phyloP scores from a whole-genome alignment of 257 asterid species.

The Petunia axillaris region DNA sequence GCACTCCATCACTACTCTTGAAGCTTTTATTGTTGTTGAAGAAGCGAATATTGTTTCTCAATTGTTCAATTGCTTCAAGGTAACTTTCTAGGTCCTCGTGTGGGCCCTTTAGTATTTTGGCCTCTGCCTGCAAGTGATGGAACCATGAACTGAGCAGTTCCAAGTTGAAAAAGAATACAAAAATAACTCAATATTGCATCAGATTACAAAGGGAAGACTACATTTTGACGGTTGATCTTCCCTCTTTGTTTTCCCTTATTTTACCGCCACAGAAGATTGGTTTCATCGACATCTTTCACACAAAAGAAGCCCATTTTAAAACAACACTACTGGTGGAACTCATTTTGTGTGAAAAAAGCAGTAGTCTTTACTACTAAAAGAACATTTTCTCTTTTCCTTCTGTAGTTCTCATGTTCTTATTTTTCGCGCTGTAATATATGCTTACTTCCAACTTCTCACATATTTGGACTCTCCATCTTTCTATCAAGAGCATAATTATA shows the following conservation, averaged over 20 bases:
- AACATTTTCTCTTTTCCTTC: background rate
- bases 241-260: background rate
- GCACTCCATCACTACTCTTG: conserved; percentile 97
- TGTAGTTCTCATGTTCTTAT: conserved; percentile 4
- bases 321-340: background rate
- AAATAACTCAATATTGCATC: background rate
- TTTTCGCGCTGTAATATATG: background rate
- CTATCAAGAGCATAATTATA: background rate
- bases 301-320: background rate
- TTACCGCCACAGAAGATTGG: background rate
- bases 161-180: background rate
- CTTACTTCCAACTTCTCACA: conserved; percentile 4
- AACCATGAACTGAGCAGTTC: conserved; percentile 23
- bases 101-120: conserved; percentile 95
- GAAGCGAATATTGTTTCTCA: conserved; percentile 77
- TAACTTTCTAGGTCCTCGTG: conserved; percentile 96
- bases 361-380: conserved; percentile 2
- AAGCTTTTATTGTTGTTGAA: conserved; percentile 92
- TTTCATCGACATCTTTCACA: background rate
- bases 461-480: background rate
- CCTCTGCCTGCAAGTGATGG: conserved; percentile 72
- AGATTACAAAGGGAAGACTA: conserved; percentile 10
- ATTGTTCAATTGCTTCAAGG: conserved; percentile 91
- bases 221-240: background rate
- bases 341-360: background rate